Conservation (phyloP, 2,329 filamentous ascomycete genomes). For the Diaporthe velutina region DNA sequence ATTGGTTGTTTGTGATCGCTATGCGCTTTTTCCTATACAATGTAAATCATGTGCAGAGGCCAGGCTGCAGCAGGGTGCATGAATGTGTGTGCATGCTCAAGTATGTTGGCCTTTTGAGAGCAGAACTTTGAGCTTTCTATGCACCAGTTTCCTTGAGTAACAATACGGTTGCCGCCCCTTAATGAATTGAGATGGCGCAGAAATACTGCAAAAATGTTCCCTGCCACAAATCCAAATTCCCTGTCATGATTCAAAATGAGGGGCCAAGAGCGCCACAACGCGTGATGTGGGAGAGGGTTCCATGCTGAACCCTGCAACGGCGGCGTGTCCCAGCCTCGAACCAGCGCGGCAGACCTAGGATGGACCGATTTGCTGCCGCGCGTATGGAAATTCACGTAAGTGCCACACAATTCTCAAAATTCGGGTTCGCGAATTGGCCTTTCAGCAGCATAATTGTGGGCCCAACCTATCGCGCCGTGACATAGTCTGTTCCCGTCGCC, state of each 20-base stretch:
- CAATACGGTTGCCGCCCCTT: background rate
- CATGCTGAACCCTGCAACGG: constrained; percentile 16
- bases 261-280: constrained; percentile 19
- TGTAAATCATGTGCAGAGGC: too few species aligned
- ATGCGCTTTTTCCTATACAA: too few species aligned
- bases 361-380: constrained; percentile 3
- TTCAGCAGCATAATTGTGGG: background rate
- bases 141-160: background rate
- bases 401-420: constrained; percentile 20
- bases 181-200: background rate
- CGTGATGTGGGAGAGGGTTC: constrained; percentile 24
- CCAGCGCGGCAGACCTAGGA: background rate
- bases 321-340: constrained; percentile 4
- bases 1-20: too few species aligned
- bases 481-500: background rate
- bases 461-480: background rate
- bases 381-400: background rate
- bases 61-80: too few species aligned
- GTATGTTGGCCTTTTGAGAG: too few species aligned
- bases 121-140: too few species aligned
- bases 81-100: too few species aligned
- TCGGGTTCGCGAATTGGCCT: background rate
- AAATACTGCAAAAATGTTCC: background rate
- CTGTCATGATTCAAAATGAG: constrained; percentile 7
- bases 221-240: background rate